Evolutionary conservation across 148 eudicot species (phyloP), one percentile per base, ranked within the genome.

Genomic region (Rhododendron kiyosumense): DNA sequence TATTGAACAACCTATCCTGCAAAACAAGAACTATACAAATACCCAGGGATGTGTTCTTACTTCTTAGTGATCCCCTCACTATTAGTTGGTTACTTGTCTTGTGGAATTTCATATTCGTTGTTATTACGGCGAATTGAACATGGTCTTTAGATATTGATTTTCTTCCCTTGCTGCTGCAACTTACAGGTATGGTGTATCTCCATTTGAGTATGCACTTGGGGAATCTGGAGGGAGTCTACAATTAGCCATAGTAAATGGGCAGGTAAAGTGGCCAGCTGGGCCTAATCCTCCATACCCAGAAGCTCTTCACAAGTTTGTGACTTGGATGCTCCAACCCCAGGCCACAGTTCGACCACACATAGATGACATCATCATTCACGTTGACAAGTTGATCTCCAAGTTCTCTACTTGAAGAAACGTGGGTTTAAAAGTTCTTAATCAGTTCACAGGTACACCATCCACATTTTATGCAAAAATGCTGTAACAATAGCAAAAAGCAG

Each of bases 241-340:
- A 88, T 84, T 97, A 85, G 99, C 99, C 32, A 89, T 97, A 38
- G 89, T 97, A 88, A 97, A 97, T 84, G 98, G 94, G 49, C 99
- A 97, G 84, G 67, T 97, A 81, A 95, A 97, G 89, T 97, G 98
- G 98, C 99, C 99, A 77, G 84, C 89, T 5, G 95, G 96, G 57
- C 96, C 96, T 77, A 92, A 93, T 63, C 94, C 98, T 30, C 90
- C 97, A 24, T 95, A 97, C 85, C 98, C 99, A 17, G 99, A 94
- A 10, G 89, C 95, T 22, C 98, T 97, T 85, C 99, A 93, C 91
- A 96, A 97, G 91, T 97, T 97, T 49, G 98, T 97, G 82, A 94
- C 96, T 34, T 97, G 99, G 99, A 95, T 97, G 99, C 98, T 97
- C 83, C 99, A 97, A 90, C 98, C 99, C 20, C 98, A 95, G 85